A percentile compares a stretch with the other conserved stretches of the same genome.
Evolutionary conservation across 2,329 filamentous ascomycete genomes (phyloP).

Genomic region (Hymenoscyphus repandus): DNA sequence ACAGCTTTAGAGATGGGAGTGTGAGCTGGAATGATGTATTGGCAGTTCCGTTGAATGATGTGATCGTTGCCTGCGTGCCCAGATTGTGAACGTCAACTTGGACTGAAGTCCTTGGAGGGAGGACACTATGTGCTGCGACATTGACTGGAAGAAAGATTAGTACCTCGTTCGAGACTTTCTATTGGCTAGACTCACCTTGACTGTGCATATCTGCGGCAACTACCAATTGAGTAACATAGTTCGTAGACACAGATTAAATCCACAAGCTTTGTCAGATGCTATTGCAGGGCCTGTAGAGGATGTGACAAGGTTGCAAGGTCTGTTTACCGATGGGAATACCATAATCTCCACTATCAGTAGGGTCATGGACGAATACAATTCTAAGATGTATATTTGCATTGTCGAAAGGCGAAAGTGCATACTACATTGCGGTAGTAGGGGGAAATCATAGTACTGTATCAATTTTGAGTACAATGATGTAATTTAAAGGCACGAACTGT

Average conservation of each 20-base stretch:
- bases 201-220: conserved; percentile 49
- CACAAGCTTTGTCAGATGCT: conserved; percentile 73
- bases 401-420: too few species aligned
- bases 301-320: conserved; percentile 41
- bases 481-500: too few species aligned
- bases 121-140: conserved; percentile 47
- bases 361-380: conserved; percentile 61
- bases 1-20: conserved; percentile 51
- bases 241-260: conserved; percentile 56
- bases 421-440: too few species aligned
- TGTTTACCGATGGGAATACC: conserved; percentile 65
- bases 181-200: conserved; percentile 34
- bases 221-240: conserved; percentile 43
- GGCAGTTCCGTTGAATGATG: conserved; percentile 39
- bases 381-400: too few species aligned
- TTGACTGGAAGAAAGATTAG: conserved; percentile 38
- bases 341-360: conserved; percentile 51
- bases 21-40: conserved; percentile 49
- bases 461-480: too few species aligned
- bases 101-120: conserved; percentile 21
- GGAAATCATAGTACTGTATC: too few species aligned
- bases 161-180: background rate
- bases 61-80: conserved; percentile 2
- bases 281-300: conserved; percentile 68
- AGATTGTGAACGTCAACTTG: conserved; percentile 7